These are phyloP conservation scores for Solanum piurae DNA, from an alignment of 257 asterid genomes.

Conservation along the genomic window DNA sequence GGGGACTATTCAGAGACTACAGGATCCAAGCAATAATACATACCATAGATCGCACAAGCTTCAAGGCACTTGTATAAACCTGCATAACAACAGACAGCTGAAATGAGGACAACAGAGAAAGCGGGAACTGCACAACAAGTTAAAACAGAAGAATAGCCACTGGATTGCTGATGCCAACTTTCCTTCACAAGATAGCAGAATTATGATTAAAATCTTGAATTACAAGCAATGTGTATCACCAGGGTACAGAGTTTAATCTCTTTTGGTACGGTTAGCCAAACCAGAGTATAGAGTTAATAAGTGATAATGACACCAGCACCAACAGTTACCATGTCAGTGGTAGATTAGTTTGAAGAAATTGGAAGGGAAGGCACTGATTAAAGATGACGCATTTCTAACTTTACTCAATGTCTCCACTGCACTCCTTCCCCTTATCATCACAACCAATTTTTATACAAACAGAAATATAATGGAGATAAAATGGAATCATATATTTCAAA, in stretches of 20 bases:
- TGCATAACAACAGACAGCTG: slow-evolving; percentile 17
- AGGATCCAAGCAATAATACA: background rate
- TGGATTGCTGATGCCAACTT: background rate
- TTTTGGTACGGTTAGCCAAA: background rate
- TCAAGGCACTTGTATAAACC: slow-evolving; percentile 96
- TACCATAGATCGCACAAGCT: slow-evolving; percentile 98
- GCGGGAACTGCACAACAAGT: background rate
- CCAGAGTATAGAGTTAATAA: background rate
- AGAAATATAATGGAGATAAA: slow-evolving; percentile 3
- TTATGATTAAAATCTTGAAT: background rate
- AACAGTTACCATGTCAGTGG: background rate
- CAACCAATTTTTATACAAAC: background rate
- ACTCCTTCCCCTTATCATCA: background rate
- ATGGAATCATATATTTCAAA: background rate
- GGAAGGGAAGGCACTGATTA: background rate
- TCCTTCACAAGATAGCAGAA: background rate
- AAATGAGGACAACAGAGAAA: background rate
- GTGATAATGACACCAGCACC: background rate
- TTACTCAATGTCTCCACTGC: background rate
- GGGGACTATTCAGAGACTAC: background rate
- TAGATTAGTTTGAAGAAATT: background rate
- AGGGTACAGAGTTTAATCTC: background rate
- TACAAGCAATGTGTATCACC: background rate
- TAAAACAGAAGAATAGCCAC: background rate
- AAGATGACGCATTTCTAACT: background rate